Conservation (phyloP, 148 eudicot species). For the Dysphania ambrosioides region DNA sequence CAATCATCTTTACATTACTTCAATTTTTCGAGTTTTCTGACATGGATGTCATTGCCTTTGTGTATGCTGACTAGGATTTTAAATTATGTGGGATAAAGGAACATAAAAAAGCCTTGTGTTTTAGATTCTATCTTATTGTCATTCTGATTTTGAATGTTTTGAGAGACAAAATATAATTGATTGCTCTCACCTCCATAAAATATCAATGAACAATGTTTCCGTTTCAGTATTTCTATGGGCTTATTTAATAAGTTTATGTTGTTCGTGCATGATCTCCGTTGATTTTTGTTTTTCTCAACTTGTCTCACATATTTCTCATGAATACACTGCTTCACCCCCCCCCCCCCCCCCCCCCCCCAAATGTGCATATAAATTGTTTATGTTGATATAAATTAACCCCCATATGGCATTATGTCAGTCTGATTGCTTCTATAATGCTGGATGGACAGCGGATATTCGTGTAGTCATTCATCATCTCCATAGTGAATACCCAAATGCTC, state of each 20-base stretch:
- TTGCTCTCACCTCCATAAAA: background rate
- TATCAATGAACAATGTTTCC: background rate
- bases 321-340: too few relatives aligned
- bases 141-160: background rate
- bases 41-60: background rate
- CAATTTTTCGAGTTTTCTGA: too few relatives aligned
- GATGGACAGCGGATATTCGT: constrained; percentile 87
- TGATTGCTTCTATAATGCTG: constrained; percentile 93
- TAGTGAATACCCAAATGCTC: constrained; percentile 59
- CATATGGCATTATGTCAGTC: constrained; percentile 50
- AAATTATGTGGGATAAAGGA: constrained; percentile 1
- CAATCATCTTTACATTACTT: background rate
- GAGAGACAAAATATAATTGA: background rate
- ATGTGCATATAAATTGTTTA: too few relatives aligned
- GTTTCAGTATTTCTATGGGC: constrained; percentile 1
- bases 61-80: background rate
- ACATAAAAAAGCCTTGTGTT: background rate
- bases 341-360: too few relatives aligned
- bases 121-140: background rate
- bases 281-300: background rate
- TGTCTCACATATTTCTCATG: background rate
- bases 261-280: background rate
- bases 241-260: background rate
- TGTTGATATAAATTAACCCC: constrained; percentile 4
- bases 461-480: constrained; percentile 64